Conservation (phyloP, 441 rosid species). For the Adansonia grandidieri region DNA sequence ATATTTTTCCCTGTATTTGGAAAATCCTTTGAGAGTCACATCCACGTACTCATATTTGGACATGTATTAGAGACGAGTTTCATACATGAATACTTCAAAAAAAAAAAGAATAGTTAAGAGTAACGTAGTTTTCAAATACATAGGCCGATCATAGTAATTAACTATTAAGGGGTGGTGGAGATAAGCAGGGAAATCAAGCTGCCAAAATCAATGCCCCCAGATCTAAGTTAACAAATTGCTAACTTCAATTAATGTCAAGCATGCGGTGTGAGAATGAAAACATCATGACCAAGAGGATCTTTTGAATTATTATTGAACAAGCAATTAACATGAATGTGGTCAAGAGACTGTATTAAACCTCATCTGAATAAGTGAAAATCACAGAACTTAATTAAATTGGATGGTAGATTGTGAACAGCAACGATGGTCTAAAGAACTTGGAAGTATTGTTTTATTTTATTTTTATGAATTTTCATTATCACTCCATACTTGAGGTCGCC, state of each 20-base stretch:
- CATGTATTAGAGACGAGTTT: too few species aligned
- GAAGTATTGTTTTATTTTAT: too few species aligned
- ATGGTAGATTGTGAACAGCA: neutral
- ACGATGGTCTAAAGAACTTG: neutral
- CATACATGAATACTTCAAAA: too few species aligned
- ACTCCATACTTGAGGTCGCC: neutral
- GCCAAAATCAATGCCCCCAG: neutral
- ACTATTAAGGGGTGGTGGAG: neutral
- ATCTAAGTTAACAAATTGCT: neutral
- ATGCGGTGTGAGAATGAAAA: neutral
- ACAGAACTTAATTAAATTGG: too few species aligned
- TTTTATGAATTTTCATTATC: conserved; percentile 20
- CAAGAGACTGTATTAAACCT: too few species aligned
- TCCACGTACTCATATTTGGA: too few species aligned
- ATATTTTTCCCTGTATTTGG: neutral
- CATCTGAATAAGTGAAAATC: too few species aligned
- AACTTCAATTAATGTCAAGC: neutral
- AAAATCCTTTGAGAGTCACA: neutral
- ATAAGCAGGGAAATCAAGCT: neutral
- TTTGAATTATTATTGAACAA: too few species aligned
- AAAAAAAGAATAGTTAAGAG: too few species aligned
- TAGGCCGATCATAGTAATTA: neutral
- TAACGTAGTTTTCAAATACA: too few species aligned
- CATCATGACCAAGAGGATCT: neutral
- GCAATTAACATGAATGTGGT: too few species aligned